Percentiles rank a stretch among this genome's conserved stretches.
Evolutionary conservation across 1,139 yeast species (phyloP).

Genomic region (Suhomyces yuchorum): DNA sequence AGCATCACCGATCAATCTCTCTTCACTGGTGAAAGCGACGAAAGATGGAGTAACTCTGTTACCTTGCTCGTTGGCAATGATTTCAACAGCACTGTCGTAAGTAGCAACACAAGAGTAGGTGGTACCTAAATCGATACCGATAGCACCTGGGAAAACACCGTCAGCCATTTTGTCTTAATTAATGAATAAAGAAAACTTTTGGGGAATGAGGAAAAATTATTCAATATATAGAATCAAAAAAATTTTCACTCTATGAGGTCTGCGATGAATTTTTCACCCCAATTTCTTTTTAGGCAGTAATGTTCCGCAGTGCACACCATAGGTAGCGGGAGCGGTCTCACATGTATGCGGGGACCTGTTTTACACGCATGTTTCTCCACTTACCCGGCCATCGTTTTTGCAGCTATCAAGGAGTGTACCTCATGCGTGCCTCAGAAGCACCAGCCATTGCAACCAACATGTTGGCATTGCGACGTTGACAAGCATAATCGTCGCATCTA

Average conservation of each 20-base stretch:
- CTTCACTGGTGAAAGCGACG: conserved; percentile 96
- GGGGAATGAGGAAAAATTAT: conserved; percentile 11
- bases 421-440: background rate
- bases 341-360: conserved; percentile 4
- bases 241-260: conserved; percentile 19
- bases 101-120: conserved; percentile 98
- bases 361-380: conserved; percentile 1
- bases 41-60: conserved; percentile 98
- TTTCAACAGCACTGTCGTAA: conserved; percentile 88
- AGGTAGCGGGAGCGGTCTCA: conserved; percentile 4
- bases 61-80: conserved; percentile 99
- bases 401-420: conserved; percentile 6
- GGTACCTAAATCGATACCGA: conserved; percentile 99
- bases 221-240: conserved; percentile 17
- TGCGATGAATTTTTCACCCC: conserved; percentile 15
- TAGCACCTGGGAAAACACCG: conserved; percentile 99
- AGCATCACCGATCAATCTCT: conserved; percentile 98
- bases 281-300: conserved; percentile 10
- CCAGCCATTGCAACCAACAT: background rate
- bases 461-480: background rate
- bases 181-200: conserved; percentile 20
- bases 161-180: conserved; percentile 66
- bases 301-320: conserved; percentile 1
- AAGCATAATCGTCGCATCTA: background rate
- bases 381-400: conserved; percentile 13